Conservation (phyloP, 495 filamentous ascomycete genomes). For the Cudoniella acicularis region DNA sequence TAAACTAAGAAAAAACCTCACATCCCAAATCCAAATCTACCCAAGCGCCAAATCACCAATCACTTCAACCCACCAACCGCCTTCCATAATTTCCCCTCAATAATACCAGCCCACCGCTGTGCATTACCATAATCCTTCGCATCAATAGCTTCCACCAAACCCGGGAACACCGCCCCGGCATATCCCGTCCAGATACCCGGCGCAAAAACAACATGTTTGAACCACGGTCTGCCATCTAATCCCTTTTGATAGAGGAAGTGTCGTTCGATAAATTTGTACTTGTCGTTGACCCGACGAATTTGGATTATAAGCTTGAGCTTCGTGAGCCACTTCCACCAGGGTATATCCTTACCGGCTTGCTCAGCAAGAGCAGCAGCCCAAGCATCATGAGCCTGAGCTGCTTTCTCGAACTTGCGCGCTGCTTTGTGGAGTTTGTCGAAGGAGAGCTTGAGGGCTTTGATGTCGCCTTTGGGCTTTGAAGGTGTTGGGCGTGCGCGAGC, state of each 20-base stretch:
- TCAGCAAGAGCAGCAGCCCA: slow-evolving; percentile 60
- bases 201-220: slow-evolving; percentile 89
- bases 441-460: slow-evolving; percentile 54
- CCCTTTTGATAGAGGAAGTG: slow-evolving; percentile 75
- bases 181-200: slow-evolving; percentile 90
- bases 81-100: slow-evolving; percentile 60
- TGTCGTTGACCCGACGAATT: slow-evolving; percentile 61
- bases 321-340: slow-evolving; percentile 78
- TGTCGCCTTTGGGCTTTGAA: slow-evolving; percentile 34
- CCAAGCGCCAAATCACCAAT: no score
- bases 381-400: slow-evolving; percentile 53
- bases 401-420: slow-evolving; percentile 50
- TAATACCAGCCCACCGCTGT: slow-evolving; percentile 72
- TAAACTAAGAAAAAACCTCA: no score
- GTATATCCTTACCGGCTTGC: slow-evolving; percentile 64
- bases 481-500: slow-evolving; percentile 39
- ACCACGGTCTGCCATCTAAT: slow-evolving; percentile 81
- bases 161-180: slow-evolving; percentile 76
- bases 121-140: slow-evolving; percentile 68
- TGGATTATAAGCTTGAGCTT: slow-evolving; percentile 58
- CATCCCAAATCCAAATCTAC: no score
- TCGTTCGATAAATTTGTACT: slow-evolving; percentile 76
- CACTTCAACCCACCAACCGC: slow-evolving; percentile 53
- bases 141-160: slow-evolving; percentile 81
- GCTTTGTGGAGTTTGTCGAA: slow-evolving; percentile 40